Conservation (phyloP, 306 rosid species). For the Spatholobus suberectus region DNA sequence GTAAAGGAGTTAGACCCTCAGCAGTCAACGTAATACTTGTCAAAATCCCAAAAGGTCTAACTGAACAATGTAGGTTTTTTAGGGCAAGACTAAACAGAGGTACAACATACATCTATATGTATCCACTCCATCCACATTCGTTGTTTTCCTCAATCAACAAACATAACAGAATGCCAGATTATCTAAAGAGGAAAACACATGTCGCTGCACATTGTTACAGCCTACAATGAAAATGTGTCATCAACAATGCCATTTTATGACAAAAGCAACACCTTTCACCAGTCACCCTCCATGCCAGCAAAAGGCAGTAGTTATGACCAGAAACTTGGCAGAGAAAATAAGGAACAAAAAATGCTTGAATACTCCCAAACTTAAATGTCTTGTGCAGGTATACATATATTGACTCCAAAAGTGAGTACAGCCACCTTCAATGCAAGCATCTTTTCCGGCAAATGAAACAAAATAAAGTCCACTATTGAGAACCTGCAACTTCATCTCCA, state of each 20-base stretch:
- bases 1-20: background rate
- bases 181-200: constrained; percentile 18
- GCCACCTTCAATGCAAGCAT: constrained; percentile 12
- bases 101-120: background rate
- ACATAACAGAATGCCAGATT: constrained; percentile 1
- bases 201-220: background rate
- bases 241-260: constrained; percentile 19
- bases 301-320: constrained; percentile 10
- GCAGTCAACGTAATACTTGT: background rate
- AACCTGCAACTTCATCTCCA: constrained; percentile 41
- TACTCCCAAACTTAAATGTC: constrained; percentile 15
- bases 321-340: constrained; percentile 31
- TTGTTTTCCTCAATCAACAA: constrained; percentile 28
- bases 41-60: background rate
- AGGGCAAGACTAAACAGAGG: constrained; percentile 14
- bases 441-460: background rate
- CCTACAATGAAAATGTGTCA: constrained; percentile 10
- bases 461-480: constrained; percentile 12
- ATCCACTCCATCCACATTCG: constrained; percentile 32
- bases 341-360: constrained; percentile 33
- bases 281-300: constrained; percentile 35
- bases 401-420: constrained; percentile 35
- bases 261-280: constrained; percentile 29
- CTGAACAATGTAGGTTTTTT: background rate
- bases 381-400: constrained; percentile 23